Evolutionary conservation across 2,329 filamentous ascomycete species (phyloP).

Genomic region (Leptographium galeiforme): DNA sequence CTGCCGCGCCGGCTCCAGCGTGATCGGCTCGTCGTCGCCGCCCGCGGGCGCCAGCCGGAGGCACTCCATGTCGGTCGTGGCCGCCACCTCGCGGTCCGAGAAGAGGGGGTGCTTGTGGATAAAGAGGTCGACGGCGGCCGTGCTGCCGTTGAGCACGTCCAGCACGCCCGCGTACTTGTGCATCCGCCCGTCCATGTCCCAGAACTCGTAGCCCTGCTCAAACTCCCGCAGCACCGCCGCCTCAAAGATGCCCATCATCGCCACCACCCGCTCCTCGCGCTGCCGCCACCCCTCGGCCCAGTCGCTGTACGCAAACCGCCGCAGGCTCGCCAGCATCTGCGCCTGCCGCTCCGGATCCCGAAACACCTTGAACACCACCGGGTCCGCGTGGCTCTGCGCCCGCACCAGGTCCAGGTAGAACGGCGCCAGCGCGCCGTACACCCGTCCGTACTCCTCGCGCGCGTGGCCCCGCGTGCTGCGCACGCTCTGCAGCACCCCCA

Average conservation of each 20-base stretch:
- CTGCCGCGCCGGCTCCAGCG: constrained; percentile 62
- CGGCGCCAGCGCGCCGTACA: constrained; percentile 77
- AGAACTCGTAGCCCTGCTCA: constrained; percentile 77
- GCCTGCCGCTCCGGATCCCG: constrained; percentile 83
- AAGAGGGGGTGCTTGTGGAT: constrained; percentile 82
- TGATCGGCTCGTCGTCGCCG: constrained; percentile 54
- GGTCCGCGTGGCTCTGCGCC: constrained; percentile 62
- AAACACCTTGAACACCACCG: constrained; percentile 75
- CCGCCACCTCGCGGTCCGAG: constrained; percentile 54
- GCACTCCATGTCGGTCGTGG: constrained; percentile 62
- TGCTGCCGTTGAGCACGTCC: constrained; percentile 66
- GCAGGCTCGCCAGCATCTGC: constrained; percentile 71
- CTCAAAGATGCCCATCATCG: constrained; percentile 75
- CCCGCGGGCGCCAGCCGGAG: constrained; percentile 45
- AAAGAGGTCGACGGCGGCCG: constrained; percentile 68
- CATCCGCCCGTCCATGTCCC: constrained; percentile 84
- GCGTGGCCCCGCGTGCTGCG: constrained; percentile 74
- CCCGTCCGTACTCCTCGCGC: constrained; percentile 76
- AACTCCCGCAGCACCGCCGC: constrained; percentile 85
- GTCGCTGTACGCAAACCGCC: constrained; percentile 68
- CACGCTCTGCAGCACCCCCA: constrained; percentile 56
- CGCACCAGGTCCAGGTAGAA: constrained; percentile 75
- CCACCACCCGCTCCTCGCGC: constrained; percentile 57
- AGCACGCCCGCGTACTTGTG: constrained; percentile 78
- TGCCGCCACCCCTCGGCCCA: constrained; percentile 59